These are phyloP conservation scores for Tetrahymena thermophila DNA, from an alignment of 73 alveolate genomes.

Conservation along the genomic window DNA sequence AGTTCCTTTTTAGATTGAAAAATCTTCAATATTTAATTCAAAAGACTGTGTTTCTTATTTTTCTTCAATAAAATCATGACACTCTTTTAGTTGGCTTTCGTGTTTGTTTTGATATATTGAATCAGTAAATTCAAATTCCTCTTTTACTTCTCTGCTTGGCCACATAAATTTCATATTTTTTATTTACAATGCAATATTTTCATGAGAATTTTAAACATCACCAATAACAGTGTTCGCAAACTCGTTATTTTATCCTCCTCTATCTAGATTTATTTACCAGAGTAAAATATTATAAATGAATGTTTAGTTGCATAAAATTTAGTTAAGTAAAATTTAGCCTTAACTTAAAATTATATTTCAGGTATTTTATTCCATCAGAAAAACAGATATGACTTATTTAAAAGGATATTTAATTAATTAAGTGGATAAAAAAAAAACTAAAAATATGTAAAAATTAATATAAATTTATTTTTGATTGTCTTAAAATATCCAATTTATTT, in stretches of 20 bases:
- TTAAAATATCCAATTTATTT: too few species aligned
- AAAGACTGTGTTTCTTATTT: conserved; percentile 5
- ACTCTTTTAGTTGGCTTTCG: neutral
- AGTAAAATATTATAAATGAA: neutral
- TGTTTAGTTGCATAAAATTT: conserved; percentile 18
- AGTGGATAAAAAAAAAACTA: too few species aligned
- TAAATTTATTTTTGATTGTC: too few species aligned
- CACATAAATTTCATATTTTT: neutral
- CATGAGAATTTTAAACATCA: neutral
- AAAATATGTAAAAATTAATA: too few species aligned
- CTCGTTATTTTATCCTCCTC: neutral
- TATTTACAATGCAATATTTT: neutral
- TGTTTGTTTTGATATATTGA: neutral
- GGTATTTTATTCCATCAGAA: too few species aligned
- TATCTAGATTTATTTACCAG: neutral
- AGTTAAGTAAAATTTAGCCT: neutral
- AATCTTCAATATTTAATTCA: neutral
- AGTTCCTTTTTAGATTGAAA: conserved; percentile 2
- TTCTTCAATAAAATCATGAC: neutral
- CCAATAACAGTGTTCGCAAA: neutral
- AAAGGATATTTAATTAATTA: too few species aligned
- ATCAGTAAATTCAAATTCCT: neutral
- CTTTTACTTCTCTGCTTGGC: neutral
- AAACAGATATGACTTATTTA: too few species aligned
- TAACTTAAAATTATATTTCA: too few species aligned